Evolutionary conservation across 2,329 filamentous ascomycete genomes (phyloP).

Genomic region (Nemania abortiva): DNA sequence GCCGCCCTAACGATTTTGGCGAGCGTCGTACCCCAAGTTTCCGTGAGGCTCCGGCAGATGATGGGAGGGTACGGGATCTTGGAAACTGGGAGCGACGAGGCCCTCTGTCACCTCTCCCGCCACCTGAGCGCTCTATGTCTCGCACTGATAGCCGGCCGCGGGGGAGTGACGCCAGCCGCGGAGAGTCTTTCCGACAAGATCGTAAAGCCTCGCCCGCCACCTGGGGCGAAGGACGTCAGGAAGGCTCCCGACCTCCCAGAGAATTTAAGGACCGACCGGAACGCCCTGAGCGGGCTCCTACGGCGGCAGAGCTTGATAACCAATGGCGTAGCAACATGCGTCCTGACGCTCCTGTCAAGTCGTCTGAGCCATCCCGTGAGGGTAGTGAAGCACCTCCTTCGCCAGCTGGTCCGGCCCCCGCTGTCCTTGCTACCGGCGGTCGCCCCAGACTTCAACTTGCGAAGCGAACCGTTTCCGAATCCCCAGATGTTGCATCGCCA

Average conservation of each 20-base stretch:
- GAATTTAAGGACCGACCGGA: slow-evolving; percentile 81
- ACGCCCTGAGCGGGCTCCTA: slow-evolving; percentile 70
- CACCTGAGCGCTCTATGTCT: slow-evolving; percentile 63
- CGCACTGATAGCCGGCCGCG: slow-evolving; percentile 68
- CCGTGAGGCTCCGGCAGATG: slow-evolving; percentile 76
- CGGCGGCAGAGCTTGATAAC: slow-evolving; percentile 91
- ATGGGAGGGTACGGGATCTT: slow-evolving; percentile 83
- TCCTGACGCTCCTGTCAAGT: slow-evolving; percentile 76
- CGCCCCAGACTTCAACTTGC: slow-evolving; percentile 88
- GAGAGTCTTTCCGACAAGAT: slow-evolving; percentile 70
- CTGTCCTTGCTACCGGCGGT: slow-evolving; percentile 66
- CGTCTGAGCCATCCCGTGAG: slow-evolving; percentile 76
- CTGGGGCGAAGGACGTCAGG: slow-evolving; percentile 80
- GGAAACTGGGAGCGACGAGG: slow-evolving; percentile 96
- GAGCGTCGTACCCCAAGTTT: slow-evolving; percentile 73
- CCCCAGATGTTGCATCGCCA: slow-evolving; percentile 63
- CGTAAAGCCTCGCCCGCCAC: slow-evolving; percentile 77
- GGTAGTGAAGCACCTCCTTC: slow-evolving; percentile 82
- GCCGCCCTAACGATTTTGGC: slow-evolving; percentile 64
- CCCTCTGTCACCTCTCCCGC: slow-evolving; percentile 80
- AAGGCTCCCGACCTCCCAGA: slow-evolving; percentile 83
- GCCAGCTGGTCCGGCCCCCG: slow-evolving; percentile 65
- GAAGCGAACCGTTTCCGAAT: slow-evolving; percentile 91
- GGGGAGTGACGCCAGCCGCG: slow-evolving; percentile 68
- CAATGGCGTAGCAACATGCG: slow-evolving; percentile 94